Evolutionary conservation across 208 protist species (phyloP).

Genomic region (Perkinsela sp.): DNA sequence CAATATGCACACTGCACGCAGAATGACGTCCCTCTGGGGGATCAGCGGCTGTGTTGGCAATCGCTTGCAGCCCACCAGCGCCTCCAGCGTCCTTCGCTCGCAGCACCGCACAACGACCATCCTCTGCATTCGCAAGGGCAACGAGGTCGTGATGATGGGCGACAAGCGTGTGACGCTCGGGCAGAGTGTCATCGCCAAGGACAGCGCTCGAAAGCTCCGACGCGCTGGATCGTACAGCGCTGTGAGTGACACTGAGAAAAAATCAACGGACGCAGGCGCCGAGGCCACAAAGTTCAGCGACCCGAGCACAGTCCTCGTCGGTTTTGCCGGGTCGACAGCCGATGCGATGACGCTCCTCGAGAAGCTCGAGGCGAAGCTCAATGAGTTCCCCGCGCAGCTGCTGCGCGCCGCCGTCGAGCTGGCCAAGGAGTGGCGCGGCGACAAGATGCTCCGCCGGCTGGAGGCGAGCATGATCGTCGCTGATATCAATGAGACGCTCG

Average conservation of each 20-base stretch:
- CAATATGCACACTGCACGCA: no score
- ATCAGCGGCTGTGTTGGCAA: no score
- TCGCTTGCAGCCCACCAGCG: background rate
- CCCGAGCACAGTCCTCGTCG: slow-evolving; percentile 26
- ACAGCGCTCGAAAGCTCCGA: slow-evolving; percentile 44
- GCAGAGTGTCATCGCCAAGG: slow-evolving; percentile 62
- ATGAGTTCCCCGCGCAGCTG: slow-evolving; percentile 69
- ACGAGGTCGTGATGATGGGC: slow-evolving; percentile 68
- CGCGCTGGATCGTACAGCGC: slow-evolving; percentile 2
- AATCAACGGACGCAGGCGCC: slow-evolving; percentile 14
- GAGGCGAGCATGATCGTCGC: slow-evolving; percentile 74
- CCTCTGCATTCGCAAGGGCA: slow-evolving; percentile 62
- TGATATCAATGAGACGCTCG: slow-evolving; percentile 51
- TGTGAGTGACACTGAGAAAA: slow-evolving; percentile 5
- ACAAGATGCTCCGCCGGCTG: slow-evolving; percentile 66
- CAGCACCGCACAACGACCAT: slow-evolving; percentile 64
- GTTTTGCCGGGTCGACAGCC: slow-evolving; percentile 72
- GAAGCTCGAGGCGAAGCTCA: slow-evolving; percentile 67
- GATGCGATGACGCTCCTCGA: slow-evolving; percentile 84
- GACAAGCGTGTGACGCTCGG: slow-evolving; percentile 77
- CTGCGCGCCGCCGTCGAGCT: slow-evolving; percentile 69
- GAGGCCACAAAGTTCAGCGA: background rate
- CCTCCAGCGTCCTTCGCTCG: background rate
- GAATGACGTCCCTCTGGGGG: no score
- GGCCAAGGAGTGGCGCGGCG: slow-evolving; percentile 78